Evolutionary conservation across 352 stramenopile species (phyloP).

Genomic region (Phytophthora pseudosyringae): DNA sequence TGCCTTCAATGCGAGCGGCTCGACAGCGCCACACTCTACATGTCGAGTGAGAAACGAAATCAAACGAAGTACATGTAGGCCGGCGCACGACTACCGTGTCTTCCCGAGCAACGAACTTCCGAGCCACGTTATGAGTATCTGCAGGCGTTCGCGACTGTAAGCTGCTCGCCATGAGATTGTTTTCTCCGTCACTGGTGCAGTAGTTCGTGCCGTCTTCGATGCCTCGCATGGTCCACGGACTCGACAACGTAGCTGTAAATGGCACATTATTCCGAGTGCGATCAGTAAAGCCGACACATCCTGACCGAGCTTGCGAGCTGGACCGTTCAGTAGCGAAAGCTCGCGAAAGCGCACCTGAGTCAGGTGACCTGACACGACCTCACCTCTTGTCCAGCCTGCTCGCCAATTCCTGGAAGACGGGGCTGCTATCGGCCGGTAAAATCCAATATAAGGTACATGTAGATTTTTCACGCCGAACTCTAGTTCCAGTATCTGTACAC

Average conservation of each 20-base stretch:
- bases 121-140: constrained; percentile 8
- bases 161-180: constrained; percentile 3
- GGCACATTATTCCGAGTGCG: not conserved
- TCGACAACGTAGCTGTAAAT: constrained; percentile 11
- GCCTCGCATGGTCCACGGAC: not conserved
- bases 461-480: not conserved
- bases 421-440: constrained; percentile 4
- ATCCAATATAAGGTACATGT: not conserved
- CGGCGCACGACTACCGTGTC: constrained; percentile 13
- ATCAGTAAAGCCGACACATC: not conserved
- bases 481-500: constrained; percentile 14
- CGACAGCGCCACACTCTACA: too few species aligned
- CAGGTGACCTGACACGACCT: not conserved
- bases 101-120: constrained; percentile 13
- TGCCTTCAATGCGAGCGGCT: too few species aligned
- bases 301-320: not conserved
- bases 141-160: constrained; percentile 1
- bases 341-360: not conserved
- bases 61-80: too few species aligned
- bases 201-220: not conserved
- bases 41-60: too few species aligned
- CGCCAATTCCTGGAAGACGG: not conserved
- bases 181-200: not conserved
- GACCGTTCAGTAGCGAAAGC: not conserved
- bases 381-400: constrained; percentile 13